Percentiles rank a stretch among this genome's conserved stretches.
phyloP scores from a whole-genome alignment of 208 protist species.

The Borovskyia barvae region DNA sequence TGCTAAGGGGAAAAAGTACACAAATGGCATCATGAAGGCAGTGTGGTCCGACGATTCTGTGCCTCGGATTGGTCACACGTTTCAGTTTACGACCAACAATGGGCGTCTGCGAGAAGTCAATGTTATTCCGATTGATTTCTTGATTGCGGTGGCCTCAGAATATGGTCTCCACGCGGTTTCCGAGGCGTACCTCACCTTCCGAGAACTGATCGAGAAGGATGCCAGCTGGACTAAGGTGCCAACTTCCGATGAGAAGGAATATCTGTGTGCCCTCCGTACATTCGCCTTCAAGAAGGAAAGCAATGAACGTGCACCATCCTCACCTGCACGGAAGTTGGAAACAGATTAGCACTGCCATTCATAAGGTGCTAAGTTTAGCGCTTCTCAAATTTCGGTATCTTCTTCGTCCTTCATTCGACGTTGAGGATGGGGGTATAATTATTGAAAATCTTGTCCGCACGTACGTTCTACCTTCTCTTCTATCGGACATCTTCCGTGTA shows the following conservation, averaged over 20 bases:
- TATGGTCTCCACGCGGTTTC: conserved; percentile 64
- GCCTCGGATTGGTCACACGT: conserved; percentile 70
- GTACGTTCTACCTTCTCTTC: conserved; percentile 6
- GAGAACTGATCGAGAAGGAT: conserved; percentile 75
- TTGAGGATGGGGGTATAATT: no score
- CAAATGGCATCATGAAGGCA: conserved; percentile 61
- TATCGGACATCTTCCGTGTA: neutral
- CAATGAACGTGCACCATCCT: conserved; percentile 30
- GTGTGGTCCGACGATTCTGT: conserved; percentile 61
- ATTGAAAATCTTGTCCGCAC: conserved; percentile 1
- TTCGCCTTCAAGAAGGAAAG: conserved; percentile 82
- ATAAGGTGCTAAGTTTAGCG: no score
- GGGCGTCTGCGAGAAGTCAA: conserved; percentile 50
- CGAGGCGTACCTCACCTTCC: conserved; percentile 71
- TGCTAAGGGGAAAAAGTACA: conserved; percentile 50
- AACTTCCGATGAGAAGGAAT: conserved; percentile 76
- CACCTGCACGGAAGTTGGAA: conserved; percentile 19
- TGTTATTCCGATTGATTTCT: conserved; percentile 80
- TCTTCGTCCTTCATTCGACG: no score
- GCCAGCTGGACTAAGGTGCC: conserved; percentile 65
- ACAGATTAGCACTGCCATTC: no score
- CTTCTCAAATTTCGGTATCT: no score
- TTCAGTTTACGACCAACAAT: conserved; percentile 51
- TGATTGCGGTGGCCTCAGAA: conserved; percentile 66
- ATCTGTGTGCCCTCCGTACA: conserved; percentile 59